A percentile compares a stretch with the other conserved stretches of the same genome.
Evolutionary conservation across 2,329 filamentous ascomycete species (phyloP).

Genomic region (Apiospora hydei): DNA sequence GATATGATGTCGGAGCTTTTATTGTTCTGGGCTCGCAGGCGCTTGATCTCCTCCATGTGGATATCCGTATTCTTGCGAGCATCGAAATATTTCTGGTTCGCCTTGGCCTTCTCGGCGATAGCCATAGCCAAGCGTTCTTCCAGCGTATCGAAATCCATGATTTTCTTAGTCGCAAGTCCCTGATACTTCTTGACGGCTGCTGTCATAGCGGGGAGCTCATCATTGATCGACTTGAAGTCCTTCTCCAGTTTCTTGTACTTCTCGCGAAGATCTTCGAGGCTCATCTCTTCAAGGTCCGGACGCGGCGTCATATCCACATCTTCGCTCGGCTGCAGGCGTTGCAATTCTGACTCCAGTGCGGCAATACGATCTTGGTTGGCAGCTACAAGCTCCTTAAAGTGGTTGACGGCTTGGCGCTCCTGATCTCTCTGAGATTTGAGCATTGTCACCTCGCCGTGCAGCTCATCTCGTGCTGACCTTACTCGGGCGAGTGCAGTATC

Average conservation of each 20-base stretch:
- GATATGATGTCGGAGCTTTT: conserved; percentile 95
- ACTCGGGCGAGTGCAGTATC: conserved; percentile 89
- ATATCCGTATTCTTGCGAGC: conserved; percentile 94
- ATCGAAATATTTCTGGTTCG: conserved; percentile 97
- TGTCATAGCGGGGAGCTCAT: conserved; percentile 88
- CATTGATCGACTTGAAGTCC: conserved; percentile 84
- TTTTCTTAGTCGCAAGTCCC: conserved; percentile 83
- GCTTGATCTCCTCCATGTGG: conserved; percentile 79
- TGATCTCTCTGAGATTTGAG: conserved; percentile 82
- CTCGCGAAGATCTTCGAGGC: conserved; percentile 73
- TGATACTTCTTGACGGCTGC: conserved; percentile 91
- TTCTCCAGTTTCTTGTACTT: conserved; percentile 79
- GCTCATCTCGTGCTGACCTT: conserved; percentile 82
- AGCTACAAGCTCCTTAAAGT: conserved; percentile 80
- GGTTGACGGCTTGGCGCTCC: conserved; percentile 71
- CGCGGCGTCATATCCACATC: conserved; percentile 54
- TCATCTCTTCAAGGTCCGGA: conserved; percentile 64
- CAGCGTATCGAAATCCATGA: conserved; percentile 75
- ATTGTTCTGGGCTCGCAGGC: conserved; percentile 80
- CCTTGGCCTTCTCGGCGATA: conserved; percentile 90
- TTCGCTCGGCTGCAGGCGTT: conserved; percentile 66
- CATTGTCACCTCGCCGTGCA: conserved; percentile 81
- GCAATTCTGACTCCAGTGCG: conserved; percentile 82
- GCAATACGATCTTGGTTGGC: conserved; percentile 83
- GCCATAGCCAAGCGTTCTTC: conserved; percentile 81